A percentile compares a stretch with the other conserved stretches of the same genome.
phyloP scores from a whole-genome alignment of 1,284 basidiomycete species.

The Naganishia albida region DNA sequence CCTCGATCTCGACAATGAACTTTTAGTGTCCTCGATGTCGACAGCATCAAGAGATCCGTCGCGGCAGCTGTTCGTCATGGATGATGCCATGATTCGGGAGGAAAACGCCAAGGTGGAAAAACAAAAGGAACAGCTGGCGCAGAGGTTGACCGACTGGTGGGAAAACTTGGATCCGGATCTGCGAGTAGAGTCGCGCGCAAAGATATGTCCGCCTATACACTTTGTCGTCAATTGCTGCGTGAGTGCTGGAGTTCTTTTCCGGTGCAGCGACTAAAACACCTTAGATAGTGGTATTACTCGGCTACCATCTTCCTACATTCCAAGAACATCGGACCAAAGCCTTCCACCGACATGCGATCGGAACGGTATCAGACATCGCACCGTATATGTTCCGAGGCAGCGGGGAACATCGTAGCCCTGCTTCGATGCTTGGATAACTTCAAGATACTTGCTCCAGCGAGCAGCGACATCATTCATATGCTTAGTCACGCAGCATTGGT shows the following conservation, averaged over 20 bases:
- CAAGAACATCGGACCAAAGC: constrained; percentile 41
- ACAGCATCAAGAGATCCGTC: not conserved
- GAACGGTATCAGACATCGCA: constrained; percentile 34
- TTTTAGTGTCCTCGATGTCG: constrained; percentile 26
- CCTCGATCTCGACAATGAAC: constrained; percentile 43
- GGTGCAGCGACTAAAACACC: too few relatives aligned
- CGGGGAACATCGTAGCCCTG: constrained; percentile 44
- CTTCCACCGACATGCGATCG: constrained; percentile 5
- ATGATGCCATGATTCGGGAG: constrained; percentile 17
- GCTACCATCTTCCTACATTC: constrained; percentile 46
- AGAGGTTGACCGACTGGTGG: constrained; percentile 43
- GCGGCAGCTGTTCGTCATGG: constrained; percentile 22
- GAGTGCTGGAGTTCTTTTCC: constrained; percentile 25
- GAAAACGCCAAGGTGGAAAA: constrained; percentile 28
- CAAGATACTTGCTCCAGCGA: constrained; percentile 43
- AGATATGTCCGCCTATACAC: constrained; percentile 44
- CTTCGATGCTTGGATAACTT: constrained; percentile 43
- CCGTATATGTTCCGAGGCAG: constrained; percentile 44
- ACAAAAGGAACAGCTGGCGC: constrained; percentile 36
- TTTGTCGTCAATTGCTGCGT: constrained; percentile 45
- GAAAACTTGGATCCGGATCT: constrained; percentile 39
- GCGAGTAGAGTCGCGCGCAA: constrained; percentile 34
- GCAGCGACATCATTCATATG: constrained; percentile 49
- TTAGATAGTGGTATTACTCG: constrained; percentile 45
- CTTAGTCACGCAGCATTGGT: constrained; percentile 48